A percentile compares a stretch with the other conserved stretches of the same genome.
phyloP scores from a whole-genome alignment of 768 basidiomycete species.

The Phylloporus sp. region DNA sequence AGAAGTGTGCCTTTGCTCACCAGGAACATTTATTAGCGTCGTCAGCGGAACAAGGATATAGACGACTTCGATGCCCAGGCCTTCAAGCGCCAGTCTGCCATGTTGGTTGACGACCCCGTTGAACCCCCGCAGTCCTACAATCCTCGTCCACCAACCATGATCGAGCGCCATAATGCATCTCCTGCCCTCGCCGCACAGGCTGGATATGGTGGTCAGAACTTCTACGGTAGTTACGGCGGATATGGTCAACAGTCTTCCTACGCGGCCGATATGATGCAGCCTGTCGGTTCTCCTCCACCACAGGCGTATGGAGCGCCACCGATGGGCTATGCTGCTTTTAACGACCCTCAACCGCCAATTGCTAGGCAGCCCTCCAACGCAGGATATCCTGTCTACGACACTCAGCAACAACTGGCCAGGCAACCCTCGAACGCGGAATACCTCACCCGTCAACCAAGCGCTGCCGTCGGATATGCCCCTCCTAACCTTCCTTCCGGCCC shows the following conservation, averaged over 20 bases:
- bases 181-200: conserved; percentile 24
- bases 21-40: conserved; percentile 32
- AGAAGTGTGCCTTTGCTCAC: conserved; percentile 4
- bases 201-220: conserved; percentile 19
- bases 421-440: conserved; percentile 24
- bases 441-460: conserved; percentile 18
- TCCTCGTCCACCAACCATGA: conserved; percentile 62
- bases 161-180: conserved; percentile 42
- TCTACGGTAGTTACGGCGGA: conserved; percentile 24
- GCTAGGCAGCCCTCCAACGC: conserved; percentile 15
- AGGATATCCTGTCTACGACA: conserved; percentile 23
- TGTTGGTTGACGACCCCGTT: conserved; percentile 52
- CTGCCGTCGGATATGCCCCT: conserved; percentile 13
- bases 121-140: conserved; percentile 38
- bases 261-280: conserved; percentile 13
- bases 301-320: conserved; percentile 21
- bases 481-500: conserved; percentile 4
- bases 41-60: conserved; percentile 32
- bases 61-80: conserved; percentile 51
- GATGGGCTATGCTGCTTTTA: conserved; percentile 23
- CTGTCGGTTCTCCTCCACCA: conserved; percentile 10
- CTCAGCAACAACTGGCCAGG: conserved; percentile 23
- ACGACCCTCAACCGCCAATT: conserved; percentile 24
- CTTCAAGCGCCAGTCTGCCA: conserved; percentile 62
- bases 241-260: conserved; percentile 22